Conservation (phyloP, 306 rosid genomes). For the Luffa aegyptiaca region DNA sequence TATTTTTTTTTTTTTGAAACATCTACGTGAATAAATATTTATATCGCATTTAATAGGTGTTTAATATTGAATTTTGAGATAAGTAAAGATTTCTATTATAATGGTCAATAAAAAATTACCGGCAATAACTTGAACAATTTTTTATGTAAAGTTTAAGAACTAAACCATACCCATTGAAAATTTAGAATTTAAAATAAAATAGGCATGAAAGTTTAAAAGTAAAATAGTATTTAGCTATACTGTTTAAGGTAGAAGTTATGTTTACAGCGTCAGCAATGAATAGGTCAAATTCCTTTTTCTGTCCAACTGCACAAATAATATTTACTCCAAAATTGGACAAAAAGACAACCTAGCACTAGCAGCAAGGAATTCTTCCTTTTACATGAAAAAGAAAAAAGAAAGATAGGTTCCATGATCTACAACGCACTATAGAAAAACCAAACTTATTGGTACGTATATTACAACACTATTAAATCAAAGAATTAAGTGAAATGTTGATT, state of each 20-base stretch:
- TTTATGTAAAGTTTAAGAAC: not conserved
- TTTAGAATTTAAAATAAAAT: not conserved
- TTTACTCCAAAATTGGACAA: not conserved
- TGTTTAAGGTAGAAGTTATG: too few relatives aligned
- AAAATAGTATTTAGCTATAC: not conserved
- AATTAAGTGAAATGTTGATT: not conserved
- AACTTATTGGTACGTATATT: not conserved
- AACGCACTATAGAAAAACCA: not conserved
- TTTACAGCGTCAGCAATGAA: not conserved
- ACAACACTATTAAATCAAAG: not conserved
- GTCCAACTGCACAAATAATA: not conserved
- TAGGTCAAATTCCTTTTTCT: not conserved
- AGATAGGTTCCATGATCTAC: not conserved
- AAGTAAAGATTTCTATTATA: not conserved
- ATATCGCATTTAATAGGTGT: not conserved
- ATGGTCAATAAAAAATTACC: not conserved
- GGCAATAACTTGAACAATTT: not conserved
- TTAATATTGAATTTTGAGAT: not conserved
- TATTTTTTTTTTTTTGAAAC: too few relatives aligned
- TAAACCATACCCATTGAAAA: not conserved
- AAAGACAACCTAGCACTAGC: not conserved
- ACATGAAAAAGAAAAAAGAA: not conserved
- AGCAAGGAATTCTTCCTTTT: not conserved
- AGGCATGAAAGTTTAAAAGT: not conserved
- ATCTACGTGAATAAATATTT: not conserved